Evolutionary conservation across 1,139 yeast genomes (phyloP).

Genomic region (Yamadazyma dushanensis): DNA sequence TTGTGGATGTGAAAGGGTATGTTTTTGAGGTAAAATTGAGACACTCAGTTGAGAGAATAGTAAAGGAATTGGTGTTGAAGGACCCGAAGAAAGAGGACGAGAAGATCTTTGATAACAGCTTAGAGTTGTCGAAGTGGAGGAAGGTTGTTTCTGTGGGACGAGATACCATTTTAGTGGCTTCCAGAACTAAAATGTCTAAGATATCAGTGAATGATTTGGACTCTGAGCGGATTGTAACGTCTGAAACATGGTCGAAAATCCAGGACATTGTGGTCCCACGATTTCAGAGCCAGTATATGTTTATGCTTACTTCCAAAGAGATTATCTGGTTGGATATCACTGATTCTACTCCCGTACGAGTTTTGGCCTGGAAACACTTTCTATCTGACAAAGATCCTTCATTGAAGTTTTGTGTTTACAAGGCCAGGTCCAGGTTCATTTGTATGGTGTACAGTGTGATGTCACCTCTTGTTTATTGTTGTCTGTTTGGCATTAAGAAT

Average conservation of each 20-base stretch:
- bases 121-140: constrained; percentile 60
- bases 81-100: constrained; percentile 9
- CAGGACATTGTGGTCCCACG: constrained; percentile 40
- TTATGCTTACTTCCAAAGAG: constrained; percentile 63
- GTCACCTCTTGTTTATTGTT: constrained; percentile 40
- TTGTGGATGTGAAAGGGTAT: constrained; percentile 55
- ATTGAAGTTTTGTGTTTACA: constrained; percentile 36
- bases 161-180: constrained; percentile 36
- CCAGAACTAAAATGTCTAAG: constrained; percentile 45
- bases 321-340: constrained; percentile 46
- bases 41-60: constrained; percentile 1
- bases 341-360: constrained; percentile 28
- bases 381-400: constrained; percentile 58
- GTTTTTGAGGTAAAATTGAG: constrained; percentile 26
- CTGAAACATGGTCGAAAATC: constrained; percentile 58
- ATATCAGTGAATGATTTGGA: constrained; percentile 22
- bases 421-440: constrained; percentile 21
- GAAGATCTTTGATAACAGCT: constrained; percentile 37
- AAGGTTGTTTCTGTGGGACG: constrained; percentile 46
- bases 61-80: constrained; percentile 4
- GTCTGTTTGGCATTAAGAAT: constrained; percentile 41
- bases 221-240: constrained; percentile 39
- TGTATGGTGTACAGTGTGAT: constrained; percentile 44
- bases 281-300: constrained; percentile 19
- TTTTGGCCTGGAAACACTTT: constrained; percentile 72